Base-by-base conservation (phyloP, 768 basidiomycete species). In the Lyophyllum shimeji region DNA sequence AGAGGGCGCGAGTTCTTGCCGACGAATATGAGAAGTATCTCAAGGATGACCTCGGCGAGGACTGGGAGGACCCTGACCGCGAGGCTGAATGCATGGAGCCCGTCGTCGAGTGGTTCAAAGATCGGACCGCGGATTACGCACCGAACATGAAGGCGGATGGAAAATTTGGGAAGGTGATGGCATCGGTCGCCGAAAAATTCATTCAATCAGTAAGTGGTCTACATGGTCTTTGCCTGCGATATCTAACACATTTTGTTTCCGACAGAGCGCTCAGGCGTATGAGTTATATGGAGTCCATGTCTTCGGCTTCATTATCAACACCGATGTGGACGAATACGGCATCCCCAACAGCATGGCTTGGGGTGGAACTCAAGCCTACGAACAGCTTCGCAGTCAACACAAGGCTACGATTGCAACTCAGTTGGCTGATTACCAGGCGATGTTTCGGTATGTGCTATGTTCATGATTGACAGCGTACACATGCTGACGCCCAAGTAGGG, bases 51-150 rank as follows among this genome's bases (percentile, higher is more conserved):
- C 51, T 52, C 27, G 51, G 51, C 20, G 24, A 52, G 8, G 33
- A 52, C 15, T 52, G 51, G 51, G n/a, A 52, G n/a, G 29, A 43
- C 23, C 23, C 39, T 20, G 40, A 43, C 15, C 23, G 11, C 29
- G 11, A 23, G 23, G 40, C n/a, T 11, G 40, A 52, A 29, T 52
- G 51, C 18, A 39, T 52, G 33, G 31, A 52, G n/a, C 7, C n/a
- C 17, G n/a, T 52, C 24, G 18, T 52, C n/a, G 24, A 25, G 18
- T 52, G 51, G 51, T 31, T 42, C 42, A 43, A 52, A 29, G 40
- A 43, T n/a, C 40, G 11, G 4, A n/a, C 42, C 12, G n/a, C 24
- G 17, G 42, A 44, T 11, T 27, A 43, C 12, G 21, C 20, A 12
- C 13, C 40, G 23, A 29, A 27, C 7, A 44, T 34, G 20, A 52